These are phyloP conservation scores for Taphrina deformans DNA, from an alignment of 1,139 yeast species.

Conservation along the genomic window DNA sequence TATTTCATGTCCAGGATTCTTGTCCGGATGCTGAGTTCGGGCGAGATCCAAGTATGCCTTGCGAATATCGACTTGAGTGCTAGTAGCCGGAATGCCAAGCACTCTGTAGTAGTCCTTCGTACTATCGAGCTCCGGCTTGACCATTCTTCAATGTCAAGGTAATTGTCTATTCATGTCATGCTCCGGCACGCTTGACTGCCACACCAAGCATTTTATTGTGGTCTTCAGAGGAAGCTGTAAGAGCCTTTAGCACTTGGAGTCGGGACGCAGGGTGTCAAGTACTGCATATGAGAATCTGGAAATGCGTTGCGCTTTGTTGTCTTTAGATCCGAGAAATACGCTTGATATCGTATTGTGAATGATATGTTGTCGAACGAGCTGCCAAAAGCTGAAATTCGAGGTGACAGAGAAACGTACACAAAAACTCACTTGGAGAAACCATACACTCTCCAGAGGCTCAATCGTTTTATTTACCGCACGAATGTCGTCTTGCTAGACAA, in stretches of 20 bases:
- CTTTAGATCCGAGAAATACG: background rate
- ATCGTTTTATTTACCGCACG: too few species aligned
- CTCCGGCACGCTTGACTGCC: background rate
- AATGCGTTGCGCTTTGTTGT: conserved; percentile 10
- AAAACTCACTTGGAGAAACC: background rate
- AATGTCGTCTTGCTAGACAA: too few species aligned
- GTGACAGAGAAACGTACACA: background rate
- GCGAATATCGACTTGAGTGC: conserved; percentile 28
- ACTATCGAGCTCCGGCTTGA: conserved; percentile 27
- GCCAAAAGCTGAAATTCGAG: background rate
- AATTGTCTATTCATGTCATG: background rate
- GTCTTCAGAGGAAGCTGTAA: too few species aligned
- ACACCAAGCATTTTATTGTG: too few species aligned
- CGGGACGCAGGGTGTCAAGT: too few species aligned
- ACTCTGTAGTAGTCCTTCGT: conserved; percentile 40
- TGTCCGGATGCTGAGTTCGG: conserved; percentile 35
- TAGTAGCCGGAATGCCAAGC: conserved; percentile 38
- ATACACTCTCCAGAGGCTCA: background rate
- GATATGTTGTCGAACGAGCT: background rate
- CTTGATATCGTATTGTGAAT: background rate
- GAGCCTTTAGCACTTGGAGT: too few species aligned
- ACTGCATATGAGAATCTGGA: background rate
- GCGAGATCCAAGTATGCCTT: conserved; percentile 30
- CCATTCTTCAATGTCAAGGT: background rate
- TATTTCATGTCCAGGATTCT: conserved; percentile 34